Conservation (phyloP, 2,329 filamentous ascomycete genomes). For the Leptographium radiaticola region DNA sequence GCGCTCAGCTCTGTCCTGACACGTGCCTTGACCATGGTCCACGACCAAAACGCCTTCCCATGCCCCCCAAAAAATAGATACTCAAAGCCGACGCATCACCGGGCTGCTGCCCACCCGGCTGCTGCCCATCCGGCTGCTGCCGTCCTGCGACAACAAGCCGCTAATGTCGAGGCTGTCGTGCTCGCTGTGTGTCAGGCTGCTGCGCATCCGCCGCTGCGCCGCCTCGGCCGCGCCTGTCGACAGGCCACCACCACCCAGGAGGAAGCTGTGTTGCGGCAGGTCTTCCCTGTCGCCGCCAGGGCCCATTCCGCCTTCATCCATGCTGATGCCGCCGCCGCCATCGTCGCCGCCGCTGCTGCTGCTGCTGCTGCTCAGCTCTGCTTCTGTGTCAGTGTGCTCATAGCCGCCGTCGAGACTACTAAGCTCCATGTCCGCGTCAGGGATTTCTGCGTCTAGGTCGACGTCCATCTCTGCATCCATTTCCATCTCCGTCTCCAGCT, state of each 20-base stretch:
- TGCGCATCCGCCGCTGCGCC: slow-evolving; percentile 18
- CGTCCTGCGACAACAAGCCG: slow-evolving; percentile 40
- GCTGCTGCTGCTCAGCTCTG: slow-evolving; percentile 34
- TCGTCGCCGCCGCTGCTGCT: not conserved
- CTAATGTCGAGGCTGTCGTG: slow-evolving; percentile 44
- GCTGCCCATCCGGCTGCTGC: slow-evolving; percentile 41
- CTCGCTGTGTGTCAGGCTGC: slow-evolving; percentile 26
- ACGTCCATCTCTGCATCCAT: slow-evolving; percentile 35
- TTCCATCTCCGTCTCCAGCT: slow-evolving; percentile 23
- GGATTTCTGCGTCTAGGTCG: slow-evolving; percentile 60
- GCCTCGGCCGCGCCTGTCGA: not conserved
- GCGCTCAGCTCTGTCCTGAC: not conserved
- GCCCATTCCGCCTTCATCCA: slow-evolving; percentile 18
- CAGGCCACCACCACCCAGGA: not conserved
- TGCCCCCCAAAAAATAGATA: not conserved
- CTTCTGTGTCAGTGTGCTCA: slow-evolving; percentile 68
- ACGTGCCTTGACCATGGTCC: too few species aligned
- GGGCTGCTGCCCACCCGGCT: slow-evolving; percentile 42
- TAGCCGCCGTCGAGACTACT: slow-evolving; percentile 32
- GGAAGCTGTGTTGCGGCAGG: slow-evolving; percentile 7
- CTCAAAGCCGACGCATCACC: slow-evolving; percentile 23
- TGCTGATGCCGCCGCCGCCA: not conserved
- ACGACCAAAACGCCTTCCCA: too few species aligned
- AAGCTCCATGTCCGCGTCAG: slow-evolving; percentile 27
- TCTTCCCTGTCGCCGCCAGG: slow-evolving; percentile 19